Evolutionary conservation across 1,284 basidiomycete species (phyloP), one percentile per base, ranked within the genome.

Genomic region (Apiotrichum sp.): DNA sequence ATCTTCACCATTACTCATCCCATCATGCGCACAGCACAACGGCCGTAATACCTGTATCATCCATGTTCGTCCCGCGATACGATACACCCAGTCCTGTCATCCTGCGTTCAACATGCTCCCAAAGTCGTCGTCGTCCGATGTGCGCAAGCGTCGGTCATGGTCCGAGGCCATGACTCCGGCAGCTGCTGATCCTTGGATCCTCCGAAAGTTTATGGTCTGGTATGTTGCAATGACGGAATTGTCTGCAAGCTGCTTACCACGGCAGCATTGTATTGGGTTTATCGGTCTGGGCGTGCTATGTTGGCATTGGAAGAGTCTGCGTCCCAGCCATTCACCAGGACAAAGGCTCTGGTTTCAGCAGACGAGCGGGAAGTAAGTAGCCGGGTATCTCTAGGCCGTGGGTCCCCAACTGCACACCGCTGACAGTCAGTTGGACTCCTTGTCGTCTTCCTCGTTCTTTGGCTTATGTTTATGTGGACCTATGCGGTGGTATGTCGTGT

Each of bases 391-490:
- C n/a, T n/a, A n/a, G n/a, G n/a, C n/a, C n/a, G n/a, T n/a, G n/a
- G n/a, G n/a, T n/a, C n/a, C n/a, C n/a, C n/a, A n/a, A n/a, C n/a
- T n/a, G n/a, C n/a, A n/a, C 22, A 22, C 51, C 22, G 47, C 41
- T 53, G 8, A 48, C 52, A 42, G 29, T 22, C 38, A 88, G 86
- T 86, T 56, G 82, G 77, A 0, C 78, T 85, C 47, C 66, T 87
- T 34, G 77, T 80, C 0, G 78, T 82, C 3, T 88, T 84, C 64
- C 77, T 78, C 40, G 59, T 86, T 2, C 66, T 89, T 13, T 84
- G 80, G 52, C 61, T 85, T 14, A 84, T 88, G 82, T 82, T 83
- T 77, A 53, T 84, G 0, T 88, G 87, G 86, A 78, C 83, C 3
- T 90, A 89, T 22, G 22, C 22, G 22, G 22, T 22, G 22, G 71